Percentiles rank a stretch among this genome's conserved stretches.
phyloP scores from a whole-genome alignment of 169 alveolate genomes.

The Eimeria sp. region DNA sequence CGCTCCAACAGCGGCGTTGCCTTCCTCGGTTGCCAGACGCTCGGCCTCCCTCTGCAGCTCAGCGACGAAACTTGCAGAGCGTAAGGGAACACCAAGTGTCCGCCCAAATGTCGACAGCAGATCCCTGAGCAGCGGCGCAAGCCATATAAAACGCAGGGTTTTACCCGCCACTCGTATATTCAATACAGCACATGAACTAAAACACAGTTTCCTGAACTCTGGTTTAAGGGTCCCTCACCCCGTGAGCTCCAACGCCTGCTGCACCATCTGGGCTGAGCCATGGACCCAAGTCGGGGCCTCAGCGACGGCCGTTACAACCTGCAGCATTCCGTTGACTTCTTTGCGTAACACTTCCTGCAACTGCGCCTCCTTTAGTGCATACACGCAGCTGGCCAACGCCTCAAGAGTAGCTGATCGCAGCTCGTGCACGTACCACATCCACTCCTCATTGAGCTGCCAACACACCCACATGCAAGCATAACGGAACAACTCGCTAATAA shows the following conservation, averaged over 20 bases:
- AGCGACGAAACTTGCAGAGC: constrained; percentile 41
- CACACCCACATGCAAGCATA: background rate
- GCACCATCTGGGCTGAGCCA: constrained; percentile 73
- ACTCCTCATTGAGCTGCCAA: constrained; percentile 93
- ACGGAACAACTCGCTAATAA: background rate
- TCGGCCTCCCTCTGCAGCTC: constrained; percentile 69
- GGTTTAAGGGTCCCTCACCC: constrained; percentile 45
- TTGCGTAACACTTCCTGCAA: constrained; percentile 88
- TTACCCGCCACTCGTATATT: background rate
- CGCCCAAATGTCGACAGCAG: constrained; percentile 61
- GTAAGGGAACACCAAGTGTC: constrained; percentile 41
- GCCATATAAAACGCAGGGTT: background rate
- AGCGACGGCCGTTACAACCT: constrained; percentile 90
- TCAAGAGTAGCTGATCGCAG: constrained; percentile 94
- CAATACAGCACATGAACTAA: background rate
- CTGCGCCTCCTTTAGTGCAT: constrained; percentile 93
- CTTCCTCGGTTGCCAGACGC: constrained; percentile 67
- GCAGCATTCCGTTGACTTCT: constrained; percentile 91
- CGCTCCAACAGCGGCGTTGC: constrained; percentile 48
- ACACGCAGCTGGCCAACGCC: constrained; percentile 93
- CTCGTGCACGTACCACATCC: constrained; percentile 94
- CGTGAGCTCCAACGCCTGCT: constrained; percentile 81
- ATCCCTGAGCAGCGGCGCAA: constrained; percentile 8
- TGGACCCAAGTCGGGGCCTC: constrained; percentile 84
- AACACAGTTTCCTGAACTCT: background rate